Conservation (phyloP, 106 monocot species). For the Phalaenopsis aphrodite region DNA sequence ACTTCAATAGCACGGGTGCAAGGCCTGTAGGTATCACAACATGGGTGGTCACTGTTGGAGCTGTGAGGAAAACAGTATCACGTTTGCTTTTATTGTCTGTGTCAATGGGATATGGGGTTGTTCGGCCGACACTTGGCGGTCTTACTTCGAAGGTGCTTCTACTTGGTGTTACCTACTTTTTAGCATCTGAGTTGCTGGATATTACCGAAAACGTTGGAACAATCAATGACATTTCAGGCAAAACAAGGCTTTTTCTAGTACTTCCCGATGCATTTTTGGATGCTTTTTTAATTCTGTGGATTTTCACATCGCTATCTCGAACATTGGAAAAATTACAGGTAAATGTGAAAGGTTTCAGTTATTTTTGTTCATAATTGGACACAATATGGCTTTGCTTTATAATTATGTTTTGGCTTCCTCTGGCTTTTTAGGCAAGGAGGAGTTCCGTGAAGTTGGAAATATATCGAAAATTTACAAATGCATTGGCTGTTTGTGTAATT, state of each 20-base stretch:
- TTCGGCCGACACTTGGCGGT: conserved; percentile 90
- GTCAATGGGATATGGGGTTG: conserved; percentile 97
- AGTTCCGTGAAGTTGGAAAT: conserved; percentile 82
- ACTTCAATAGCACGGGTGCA: conserved; percentile 65
- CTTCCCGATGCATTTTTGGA: conserved; percentile 91
- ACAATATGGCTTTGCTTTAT: conserved; percentile 1
- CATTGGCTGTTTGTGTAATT: conserved; percentile 78
- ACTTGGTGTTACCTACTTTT: conserved; percentile 84
- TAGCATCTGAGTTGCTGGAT: conserved; percentile 83
- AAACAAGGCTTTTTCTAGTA: conserved; percentile 78
- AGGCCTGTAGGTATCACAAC: conserved; percentile 87
- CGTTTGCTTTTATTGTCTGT: conserved; percentile 77
- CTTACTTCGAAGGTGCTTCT: conserved; percentile 95
- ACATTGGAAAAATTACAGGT: conserved; percentile 94
- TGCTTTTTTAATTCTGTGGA: conserved; percentile 93
- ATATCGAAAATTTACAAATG: conserved; percentile 95
- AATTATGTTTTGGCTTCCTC: neutral
- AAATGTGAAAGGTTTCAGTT: neutral
- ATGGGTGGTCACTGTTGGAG: conserved; percentile 96
- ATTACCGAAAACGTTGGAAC: conserved; percentile 93
- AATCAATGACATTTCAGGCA: conserved; percentile 89
- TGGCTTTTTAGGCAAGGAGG: conserved; percentile 44
- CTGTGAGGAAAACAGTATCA: conserved; percentile 78
- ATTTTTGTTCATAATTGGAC: neutral
- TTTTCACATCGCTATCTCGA: conserved; percentile 85